These are phyloP conservation scores for Citrullus colocynthis DNA, from an alignment of 306 rosid genomes.

Conservation along the genomic window DNA sequence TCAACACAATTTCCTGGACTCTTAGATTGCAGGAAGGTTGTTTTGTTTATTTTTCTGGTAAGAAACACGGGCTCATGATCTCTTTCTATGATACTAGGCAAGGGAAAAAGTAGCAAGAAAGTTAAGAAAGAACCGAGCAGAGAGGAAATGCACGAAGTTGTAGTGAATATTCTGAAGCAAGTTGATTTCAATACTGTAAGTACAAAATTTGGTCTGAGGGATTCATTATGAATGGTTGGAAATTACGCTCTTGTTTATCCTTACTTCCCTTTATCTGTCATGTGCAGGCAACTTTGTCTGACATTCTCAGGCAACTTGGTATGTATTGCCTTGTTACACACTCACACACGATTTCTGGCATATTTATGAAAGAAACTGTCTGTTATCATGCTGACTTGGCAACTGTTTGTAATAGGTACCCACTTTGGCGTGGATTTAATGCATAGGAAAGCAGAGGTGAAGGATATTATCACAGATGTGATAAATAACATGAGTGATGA, in stretches of 20 bases:
- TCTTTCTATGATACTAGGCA: constrained; percentile 27
- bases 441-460: constrained; percentile 97
- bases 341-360: neutral
- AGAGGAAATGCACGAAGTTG: constrained; percentile 74
- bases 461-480: constrained; percentile 91
- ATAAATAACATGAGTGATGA: constrained; percentile 92
- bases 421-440: constrained; percentile 86
- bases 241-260: neutral
- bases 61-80: neutral
- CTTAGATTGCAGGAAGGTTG: neutral
- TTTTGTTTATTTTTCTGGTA: neutral
- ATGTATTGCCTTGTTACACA: constrained; percentile 10
- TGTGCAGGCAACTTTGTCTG: constrained; percentile 92
- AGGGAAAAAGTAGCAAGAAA: constrained; percentile 71
- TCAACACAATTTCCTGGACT: neutral
- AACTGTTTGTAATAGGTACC: constrained; percentile 38
- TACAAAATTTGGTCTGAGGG: neutral
- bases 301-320: constrained; percentile 95
- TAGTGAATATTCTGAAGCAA: constrained; percentile 77
- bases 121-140: constrained; percentile 64
- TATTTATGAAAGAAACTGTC: neutral
- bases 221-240: neutral
- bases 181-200: constrained; percentile 96
- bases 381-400: constrained; percentile 10
- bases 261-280: neutral